Base-by-base conservation (phyloP, 2,329 filamentous ascomycete genomes). In the Microthyrium microscopicum region DNA sequence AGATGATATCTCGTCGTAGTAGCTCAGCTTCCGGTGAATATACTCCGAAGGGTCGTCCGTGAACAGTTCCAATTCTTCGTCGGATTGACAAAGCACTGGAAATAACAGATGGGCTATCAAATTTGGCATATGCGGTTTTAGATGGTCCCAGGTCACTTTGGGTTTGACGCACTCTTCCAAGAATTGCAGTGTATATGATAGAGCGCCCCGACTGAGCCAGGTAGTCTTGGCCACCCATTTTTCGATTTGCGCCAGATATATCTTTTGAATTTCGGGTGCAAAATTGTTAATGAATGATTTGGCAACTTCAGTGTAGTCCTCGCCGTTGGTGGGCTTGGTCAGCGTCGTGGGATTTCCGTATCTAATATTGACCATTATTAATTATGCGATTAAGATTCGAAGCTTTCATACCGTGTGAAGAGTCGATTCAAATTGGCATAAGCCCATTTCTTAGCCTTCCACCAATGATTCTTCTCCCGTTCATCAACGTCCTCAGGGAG, bases 361-460 rank as follows among this genome's bases (percentile, higher is more conserved):
- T 56, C 85, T 89, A 44, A 21, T 17, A 30, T 20, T 33, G 20
- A 17, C 11, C 19, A 20, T 20, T 25, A 37, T 27, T 29, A 32
- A 30, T 21, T 11, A n/a, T 24, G 13, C 18, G 3, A 5, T 4
- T 21, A 21, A 17, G 17, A 2, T 18, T 12, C 17, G n/a, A n/a
- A 15, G 9, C 9, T 24, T 12, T 54, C 66, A 40, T 60, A 87
- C 80, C 83, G 72, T 45, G 95, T 85, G 51, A 89, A 98, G 13
- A 98, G 70, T 41, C 89, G 73, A 61, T 98, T 98, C 46, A 98
- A 60, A 56, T 95, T 95, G 49, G 89, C 92, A 57, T 94, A 98
- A 11, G 87, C 80, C 89, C 89, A 95, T 59, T 98, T 98, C 74
- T 95, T 95, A 42, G 85, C 81, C 64, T 95, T 98, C 87, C 87